phyloP scores from a whole-genome alignment of 225 moss, liverwort and hornwort species.

The Sphagnum tenellum region DNA sequence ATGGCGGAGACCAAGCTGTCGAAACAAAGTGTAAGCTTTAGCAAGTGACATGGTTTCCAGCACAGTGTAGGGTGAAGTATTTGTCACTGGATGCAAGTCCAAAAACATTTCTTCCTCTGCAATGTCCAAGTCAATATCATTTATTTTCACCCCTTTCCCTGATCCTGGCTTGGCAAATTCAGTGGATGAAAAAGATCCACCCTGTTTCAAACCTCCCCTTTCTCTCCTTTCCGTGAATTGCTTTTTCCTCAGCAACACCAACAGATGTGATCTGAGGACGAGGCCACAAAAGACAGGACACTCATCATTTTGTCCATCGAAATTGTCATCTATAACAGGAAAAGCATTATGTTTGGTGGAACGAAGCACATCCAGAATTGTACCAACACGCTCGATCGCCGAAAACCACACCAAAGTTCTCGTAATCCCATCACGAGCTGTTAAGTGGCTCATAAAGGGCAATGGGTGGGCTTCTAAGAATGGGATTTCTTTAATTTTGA shows the following conservation, averaged over 20 bases:
- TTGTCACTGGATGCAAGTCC: constrained; percentile 33
- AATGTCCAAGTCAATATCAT: constrained; percentile 9
- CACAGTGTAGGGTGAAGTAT: constrained; percentile 46
- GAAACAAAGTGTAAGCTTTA: constrained; percentile 44
- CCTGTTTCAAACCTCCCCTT: constrained; percentile 1
- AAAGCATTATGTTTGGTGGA: constrained; percentile 35
- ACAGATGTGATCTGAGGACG: constrained; percentile 31
- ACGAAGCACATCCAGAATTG: constrained; percentile 15
- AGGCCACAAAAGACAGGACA: constrained; percentile 18
- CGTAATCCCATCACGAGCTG: constrained; percentile 35
- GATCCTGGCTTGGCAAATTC: constrained; percentile 41
- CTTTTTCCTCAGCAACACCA: constrained; percentile 30
- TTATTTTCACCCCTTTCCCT: constrained; percentile 9
- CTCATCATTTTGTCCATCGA: not conserved
- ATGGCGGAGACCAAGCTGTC: constrained; percentile 41
- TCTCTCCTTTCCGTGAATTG: constrained; percentile 9
- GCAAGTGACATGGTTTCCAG: constrained; percentile 43
- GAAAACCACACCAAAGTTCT: constrained; percentile 9
- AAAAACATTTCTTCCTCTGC: constrained; percentile 30
- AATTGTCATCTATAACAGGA: constrained; percentile 25
- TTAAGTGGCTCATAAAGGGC: constrained; percentile 45
- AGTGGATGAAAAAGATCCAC: constrained; percentile 6
- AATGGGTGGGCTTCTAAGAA: constrained; percentile 36
- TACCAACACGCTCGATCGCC: constrained; percentile 25
- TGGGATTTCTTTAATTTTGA: constrained; percentile 34